Percentiles rank a stretch among this genome's conserved stretches.
phyloP scores from a whole-genome alignment of 2,329 filamentous ascomycete genomes.

The Orbilia quercus region DNA sequence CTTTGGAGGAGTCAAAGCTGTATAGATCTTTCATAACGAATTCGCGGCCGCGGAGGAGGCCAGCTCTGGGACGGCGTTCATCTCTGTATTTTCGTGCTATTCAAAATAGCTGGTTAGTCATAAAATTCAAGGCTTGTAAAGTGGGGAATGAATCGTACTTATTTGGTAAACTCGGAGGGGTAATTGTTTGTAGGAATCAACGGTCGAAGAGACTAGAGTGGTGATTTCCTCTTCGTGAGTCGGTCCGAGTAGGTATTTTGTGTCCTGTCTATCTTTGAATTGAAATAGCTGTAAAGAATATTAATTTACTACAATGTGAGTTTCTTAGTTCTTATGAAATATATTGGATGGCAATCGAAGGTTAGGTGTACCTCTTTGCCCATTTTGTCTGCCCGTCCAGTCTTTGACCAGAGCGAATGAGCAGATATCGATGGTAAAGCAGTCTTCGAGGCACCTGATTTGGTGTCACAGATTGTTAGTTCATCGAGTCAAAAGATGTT shows the following conservation, averaged over 20 bases:
- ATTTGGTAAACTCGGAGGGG: conserved; percentile 92
- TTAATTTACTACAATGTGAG: conserved; percentile 32
- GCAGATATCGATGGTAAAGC: conserved; percentile 87
- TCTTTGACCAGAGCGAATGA: conserved; percentile 82
- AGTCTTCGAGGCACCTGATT: conserved; percentile 78
- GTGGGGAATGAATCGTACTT: conserved; percentile 68
- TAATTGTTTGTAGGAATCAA: conserved; percentile 85
- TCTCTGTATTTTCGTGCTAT: conserved; percentile 89
- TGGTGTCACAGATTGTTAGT: conserved; percentile 30
- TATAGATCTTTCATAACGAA: conserved; percentile 99
- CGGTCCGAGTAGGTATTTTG: conserved; percentile 81
- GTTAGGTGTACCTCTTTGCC: conserved; percentile 73
- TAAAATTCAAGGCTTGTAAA: background rate
- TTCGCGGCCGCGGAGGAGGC: conserved; percentile 85
- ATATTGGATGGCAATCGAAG: conserved; percentile 13
- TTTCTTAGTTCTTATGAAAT: conserved; percentile 58
- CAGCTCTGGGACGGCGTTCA: conserved; percentile 87
- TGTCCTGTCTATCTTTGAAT: conserved; percentile 80
- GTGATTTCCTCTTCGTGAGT: conserved; percentile 99
- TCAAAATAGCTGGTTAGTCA: conserved; percentile 2
- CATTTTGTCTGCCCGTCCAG: conserved; percentile 79
- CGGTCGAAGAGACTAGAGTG: conserved; percentile 75
- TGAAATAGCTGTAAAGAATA: conserved; percentile 74
- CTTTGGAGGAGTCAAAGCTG: conserved; percentile 80
- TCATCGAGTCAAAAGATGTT: background rate